Conservation (phyloP, 106 monocot genomes). For the Amphibolis antarctica region DNA sequence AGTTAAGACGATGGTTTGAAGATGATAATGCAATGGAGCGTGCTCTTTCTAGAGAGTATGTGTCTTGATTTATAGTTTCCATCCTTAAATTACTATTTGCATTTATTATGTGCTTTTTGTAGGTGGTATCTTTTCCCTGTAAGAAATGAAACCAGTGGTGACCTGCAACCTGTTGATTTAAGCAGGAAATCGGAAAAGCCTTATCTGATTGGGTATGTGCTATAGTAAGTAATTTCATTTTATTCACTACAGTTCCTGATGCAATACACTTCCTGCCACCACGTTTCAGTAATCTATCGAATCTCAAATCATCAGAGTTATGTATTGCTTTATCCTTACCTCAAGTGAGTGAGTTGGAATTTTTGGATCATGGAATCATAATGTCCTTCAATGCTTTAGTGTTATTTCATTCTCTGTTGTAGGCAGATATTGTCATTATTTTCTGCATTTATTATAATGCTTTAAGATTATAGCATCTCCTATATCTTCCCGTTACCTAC, state of each 20-base stretch:
- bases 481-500: too few relatives aligned
- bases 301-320: slow-evolving; percentile 11
- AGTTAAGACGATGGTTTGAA: slow-evolving; percentile 82
- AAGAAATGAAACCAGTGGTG: slow-evolving; percentile 17
- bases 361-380: too few relatives aligned
- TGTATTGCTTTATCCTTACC: slow-evolving; percentile 45
- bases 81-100: too few relatives aligned
- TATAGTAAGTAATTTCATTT: not conserved
- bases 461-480: not conserved
- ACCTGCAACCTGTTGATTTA: slow-evolving; percentile 44
- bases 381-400: too few relatives aligned
- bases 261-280: not conserved
- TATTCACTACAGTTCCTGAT: not conserved
- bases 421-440: too few relatives aligned
- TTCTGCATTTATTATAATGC: not conserved
- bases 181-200: slow-evolving; percentile 41
- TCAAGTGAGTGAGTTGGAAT: slow-evolving; percentile 35
- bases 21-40: slow-evolving; percentile 91
- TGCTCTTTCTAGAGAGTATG: slow-evolving; percentile 95
- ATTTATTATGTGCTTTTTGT: not conserved
- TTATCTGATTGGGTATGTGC: slow-evolving; percentile 37
- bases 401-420: too few relatives aligned
- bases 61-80: not conserved
- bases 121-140: slow-evolving; percentile 87
- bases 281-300: slow-evolving; percentile 33